A percentile compares a stretch with the other conserved stretches of the same genome.
phyloP scores from a whole-genome alignment of 1,284 basidiomycete species.

The Kalmanozyma brasiliensis region DNA sequence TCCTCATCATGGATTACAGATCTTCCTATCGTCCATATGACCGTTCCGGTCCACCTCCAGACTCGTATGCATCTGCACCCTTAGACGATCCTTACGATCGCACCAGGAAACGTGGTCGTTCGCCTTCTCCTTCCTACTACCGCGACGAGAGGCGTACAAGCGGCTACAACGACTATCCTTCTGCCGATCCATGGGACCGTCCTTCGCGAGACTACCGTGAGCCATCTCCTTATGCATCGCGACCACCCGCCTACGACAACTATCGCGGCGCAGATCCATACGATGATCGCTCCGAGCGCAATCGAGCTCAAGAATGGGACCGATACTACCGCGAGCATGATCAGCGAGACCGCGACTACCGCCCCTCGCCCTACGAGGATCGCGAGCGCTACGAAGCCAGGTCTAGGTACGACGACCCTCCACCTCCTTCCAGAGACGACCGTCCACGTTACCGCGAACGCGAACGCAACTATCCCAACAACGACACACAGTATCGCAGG shows the following conservation, averaged over 20 bases:
- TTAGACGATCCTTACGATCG: constrained; percentile 42
- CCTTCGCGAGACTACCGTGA: constrained; percentile 40
- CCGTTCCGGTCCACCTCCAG: constrained; percentile 20
- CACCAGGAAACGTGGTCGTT: constrained; percentile 47
- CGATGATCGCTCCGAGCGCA: constrained; percentile 37
- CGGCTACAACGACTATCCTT: constrained; percentile 29
- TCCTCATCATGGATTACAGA: constrained; percentile 38
- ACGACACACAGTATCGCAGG: constrained; percentile 33
- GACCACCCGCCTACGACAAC: constrained; percentile 29
- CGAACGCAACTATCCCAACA: constrained; percentile 18
- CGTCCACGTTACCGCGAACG: constrained; percentile 27
- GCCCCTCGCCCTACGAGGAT: constrained; percentile 23
- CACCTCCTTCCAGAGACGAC: constrained; percentile 17
- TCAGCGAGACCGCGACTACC: constrained; percentile 28
- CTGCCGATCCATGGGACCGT: constrained; percentile 44
- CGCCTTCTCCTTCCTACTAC: constrained; percentile 41
- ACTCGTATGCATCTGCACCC: constrained; percentile 9
- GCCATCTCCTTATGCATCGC: constrained; percentile 23
- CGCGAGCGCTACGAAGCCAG: constrained; percentile 43
- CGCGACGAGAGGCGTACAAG: constrained; percentile 26
- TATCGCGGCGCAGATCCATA: constrained; percentile 35
- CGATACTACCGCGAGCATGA: constrained; percentile 47
- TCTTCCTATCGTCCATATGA: constrained; percentile 43
- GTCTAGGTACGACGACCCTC: constrained; percentile 35
- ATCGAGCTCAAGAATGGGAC: constrained; percentile 40